Base-by-base conservation (phyloP, 2,329 filamentous ascomycete species). In the Sclerotinia sclerotiorum region DNA sequence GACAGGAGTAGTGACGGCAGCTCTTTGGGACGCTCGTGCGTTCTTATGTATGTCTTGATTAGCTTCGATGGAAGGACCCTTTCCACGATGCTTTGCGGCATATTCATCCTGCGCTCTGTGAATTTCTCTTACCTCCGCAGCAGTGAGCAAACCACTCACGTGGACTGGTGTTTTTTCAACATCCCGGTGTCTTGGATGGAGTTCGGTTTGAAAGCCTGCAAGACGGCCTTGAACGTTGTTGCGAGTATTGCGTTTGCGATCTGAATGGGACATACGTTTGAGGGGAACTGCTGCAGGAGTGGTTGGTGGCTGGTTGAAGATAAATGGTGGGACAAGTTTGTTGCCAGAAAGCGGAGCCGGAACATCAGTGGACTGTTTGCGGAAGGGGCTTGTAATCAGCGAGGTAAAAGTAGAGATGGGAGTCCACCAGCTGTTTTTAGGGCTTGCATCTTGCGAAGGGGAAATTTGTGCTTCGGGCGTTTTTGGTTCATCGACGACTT, bases 221-320 rank as follows among this genome's bases (percentile, higher is more conserved):
- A n/a, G 29, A 5, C 65, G 65, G 24, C 65, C 55, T 11, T 44
- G 48, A 52, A 46, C 44, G 17, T 66, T 52, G 15, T 64, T 57
- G 35, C 58, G 27, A 5, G 8, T 29, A 6, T n/a, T 60, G 42
- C 65, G 57, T 29, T 68, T 68, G 19, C 68, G 68, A 21, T 69
- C 68, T 15, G 57, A 63, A 48, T 68, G 44, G 3, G 68, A 48
- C 35, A 42, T 42, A 21, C 42, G 46, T 19, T 55, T 67, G 24
- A 49, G 56, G 1, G 56, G 55, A 46, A 29, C 29, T n/a, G 51
- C 55, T 24, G 55, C n/a, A 44, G 65, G 42, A 48, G 63, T 27
- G 39, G 49, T 21, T 13, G 65, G 32, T 35, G 65, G 65, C 29
- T 51, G 44, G 2, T 60, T 67, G 55, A 67, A 67, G 39, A 67